Conservation (phyloP, 2,329 filamentous ascomycete species). For the Phialophora chinensis region DNA sequence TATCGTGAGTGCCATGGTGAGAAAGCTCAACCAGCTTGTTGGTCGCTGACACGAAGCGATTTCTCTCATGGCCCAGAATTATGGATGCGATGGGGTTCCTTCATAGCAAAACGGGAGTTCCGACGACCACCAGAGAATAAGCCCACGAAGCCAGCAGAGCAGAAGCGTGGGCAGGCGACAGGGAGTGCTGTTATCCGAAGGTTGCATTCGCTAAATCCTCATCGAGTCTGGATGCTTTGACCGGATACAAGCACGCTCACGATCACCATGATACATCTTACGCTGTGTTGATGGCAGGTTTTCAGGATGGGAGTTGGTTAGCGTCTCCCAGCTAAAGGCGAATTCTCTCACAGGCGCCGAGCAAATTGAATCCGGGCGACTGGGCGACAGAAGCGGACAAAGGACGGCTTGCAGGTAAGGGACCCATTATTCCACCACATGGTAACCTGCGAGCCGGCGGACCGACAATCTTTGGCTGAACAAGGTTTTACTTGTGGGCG, state of each 20-base stretch:
- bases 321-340: constrained; percentile 5
- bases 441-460: background rate
- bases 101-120: background rate
- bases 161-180: background rate
- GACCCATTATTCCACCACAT: constrained; percentile 13
- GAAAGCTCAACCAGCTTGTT: background rate
- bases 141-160: background rate
- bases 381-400: background rate
- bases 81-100: background rate
- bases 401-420: constrained; percentile 3
- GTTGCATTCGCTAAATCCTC: constrained; percentile 7
- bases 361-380: background rate
- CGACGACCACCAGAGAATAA: background rate
- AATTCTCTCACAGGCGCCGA: background rate
- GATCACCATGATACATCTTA: constrained; percentile 18
- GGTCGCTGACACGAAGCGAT: background rate
- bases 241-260: background rate
- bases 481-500: constrained; percentile 7
- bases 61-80: background rate
- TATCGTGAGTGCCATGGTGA: background rate
- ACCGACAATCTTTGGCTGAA: constrained; percentile 14
- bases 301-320: background rate
- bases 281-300: constrained; percentile 1
- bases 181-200: background rate
- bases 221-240: constrained; percentile 10